A percentile compares a stretch with the other conserved stretches of the same genome.
phyloP scores from a whole-genome alignment of 1,284 basidiomycete genomes.

The Naganishia sp. region DNA sequence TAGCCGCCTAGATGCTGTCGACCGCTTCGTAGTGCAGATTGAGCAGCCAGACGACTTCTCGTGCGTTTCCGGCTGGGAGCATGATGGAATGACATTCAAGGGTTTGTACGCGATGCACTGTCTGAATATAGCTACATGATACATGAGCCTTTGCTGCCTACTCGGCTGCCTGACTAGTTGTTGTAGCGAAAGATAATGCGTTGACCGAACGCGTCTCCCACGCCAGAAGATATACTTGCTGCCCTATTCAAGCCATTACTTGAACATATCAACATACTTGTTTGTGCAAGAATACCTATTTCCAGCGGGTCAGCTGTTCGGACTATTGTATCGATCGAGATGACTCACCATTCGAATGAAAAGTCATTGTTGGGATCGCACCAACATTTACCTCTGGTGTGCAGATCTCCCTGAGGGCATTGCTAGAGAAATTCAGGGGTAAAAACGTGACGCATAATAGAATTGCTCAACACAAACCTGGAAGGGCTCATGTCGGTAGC shows the following conservation, averaged over 20 bases:
- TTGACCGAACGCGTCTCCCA: not conserved
- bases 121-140: constrained; percentile 1
- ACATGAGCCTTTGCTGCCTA: not conserved
- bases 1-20: no score
- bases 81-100: no score
- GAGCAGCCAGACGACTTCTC: not conserved
- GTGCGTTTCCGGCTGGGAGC: no score
- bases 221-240: not conserved
- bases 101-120: no score
- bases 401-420: constrained; percentile 53
- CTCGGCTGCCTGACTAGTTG: not conserved
- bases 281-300: constrained; percentile 35
- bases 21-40: not conserved
- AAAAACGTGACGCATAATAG: no score
- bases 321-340: not conserved
- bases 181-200: not conserved
- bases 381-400: constrained; percentile 50
- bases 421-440: constrained; percentile 38
- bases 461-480: constrained; percentile 33
- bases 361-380: constrained; percentile 53
- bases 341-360: constrained; percentile 51
- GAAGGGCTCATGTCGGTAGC: constrained; percentile 54
- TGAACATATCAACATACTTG: constrained; percentile 36
- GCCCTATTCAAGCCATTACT: not conserved
- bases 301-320: not conserved